Base-by-base conservation (phyloP, 2,329 filamentous ascomycete genomes). In the Acrocalymma vagum region DNA sequence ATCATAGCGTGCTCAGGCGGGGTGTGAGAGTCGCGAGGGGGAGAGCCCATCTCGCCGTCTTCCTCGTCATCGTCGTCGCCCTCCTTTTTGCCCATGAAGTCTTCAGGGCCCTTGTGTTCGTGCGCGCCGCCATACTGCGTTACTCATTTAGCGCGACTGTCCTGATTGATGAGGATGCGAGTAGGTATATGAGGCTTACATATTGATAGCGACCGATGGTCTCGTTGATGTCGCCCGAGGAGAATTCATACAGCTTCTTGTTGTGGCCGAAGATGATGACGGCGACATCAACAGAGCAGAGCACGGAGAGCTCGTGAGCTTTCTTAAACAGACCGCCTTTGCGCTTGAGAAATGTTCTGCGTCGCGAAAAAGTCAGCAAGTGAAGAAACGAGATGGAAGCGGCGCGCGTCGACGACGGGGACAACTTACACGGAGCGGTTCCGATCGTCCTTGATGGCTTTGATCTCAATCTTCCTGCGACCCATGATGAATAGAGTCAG, bases 321-420 rank as follows among this genome's bases (percentile, higher is more conserved):
- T 99, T 99, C 79, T 99, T 99, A 82, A 99, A 99, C 33, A 99
- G 80, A 62, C 94, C 94, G 62, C 93, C 94, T 75, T 99, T 99
- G 77, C 94, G 89, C 81, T 99, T 99, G 58, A 99, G 78, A 72
- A 99, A 99, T 29, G 94, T 99, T 54, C 92, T 96, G 65, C 14
- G 13, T n/a, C 38, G 33, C 27, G 41, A 58, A 60, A 42, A 63
- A 62, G 48, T 29, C 41, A 25, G 37, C 42, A 60, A 53, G 45
- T 40, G 59, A 41, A 55, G 49, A 22, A 45, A 42, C 34, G 42
- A 27, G 29, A 35, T n/a, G 18, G 28, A 14, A 14, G 39, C 17
- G 25, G 15, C 30, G 41, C 43, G 43, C 41, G 31, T 34, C 35
- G 25, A 21, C 26, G 24, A 32, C n/a, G n/a, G n/a, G 34, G 27